phyloP scores from a whole-genome alignment of 306 rosid species.

The Alnus rubra region DNA sequence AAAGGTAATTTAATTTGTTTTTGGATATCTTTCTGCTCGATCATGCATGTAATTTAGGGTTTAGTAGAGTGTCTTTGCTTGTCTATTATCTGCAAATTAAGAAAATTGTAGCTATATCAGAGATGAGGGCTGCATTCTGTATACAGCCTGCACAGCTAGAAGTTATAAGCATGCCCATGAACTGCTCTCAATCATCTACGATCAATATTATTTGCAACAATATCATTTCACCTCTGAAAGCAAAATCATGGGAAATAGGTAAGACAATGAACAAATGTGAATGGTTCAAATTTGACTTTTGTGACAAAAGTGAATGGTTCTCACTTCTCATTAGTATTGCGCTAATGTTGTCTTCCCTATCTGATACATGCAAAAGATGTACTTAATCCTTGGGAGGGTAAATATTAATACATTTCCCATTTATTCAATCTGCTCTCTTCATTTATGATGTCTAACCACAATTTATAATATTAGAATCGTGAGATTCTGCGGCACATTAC shows the following conservation, averaged over 20 bases:
- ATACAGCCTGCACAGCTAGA: background rate
- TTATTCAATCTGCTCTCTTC: background rate
- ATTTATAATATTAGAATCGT: background rate
- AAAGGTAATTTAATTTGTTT: conserved; percentile 47
- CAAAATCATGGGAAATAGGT: background rate
- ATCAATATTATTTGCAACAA: background rate
- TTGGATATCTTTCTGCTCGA: background rate
- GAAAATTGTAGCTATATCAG: background rate
- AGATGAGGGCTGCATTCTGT: background rate
- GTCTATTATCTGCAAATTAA: background rate
- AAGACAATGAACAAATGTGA: background rate
- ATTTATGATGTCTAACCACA: background rate
- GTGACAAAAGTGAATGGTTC: background rate
- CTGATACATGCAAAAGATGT: background rate
- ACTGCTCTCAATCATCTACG: background rate
- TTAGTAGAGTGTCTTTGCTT: background rate
- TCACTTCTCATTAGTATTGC: too few relatives aligned
- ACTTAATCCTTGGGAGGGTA: background rate
- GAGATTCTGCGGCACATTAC: background rate
- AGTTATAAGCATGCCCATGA: background rate
- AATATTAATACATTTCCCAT: background rate
- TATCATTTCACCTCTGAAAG: too few relatives aligned
- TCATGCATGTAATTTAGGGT: background rate
- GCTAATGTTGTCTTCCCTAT: too few relatives aligned
- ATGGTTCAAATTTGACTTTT: background rate